Evolutionary conservation across 805 yeast genomes (phyloP).

Genomic region (Saccharomycopsis fibuligera): DNA sequence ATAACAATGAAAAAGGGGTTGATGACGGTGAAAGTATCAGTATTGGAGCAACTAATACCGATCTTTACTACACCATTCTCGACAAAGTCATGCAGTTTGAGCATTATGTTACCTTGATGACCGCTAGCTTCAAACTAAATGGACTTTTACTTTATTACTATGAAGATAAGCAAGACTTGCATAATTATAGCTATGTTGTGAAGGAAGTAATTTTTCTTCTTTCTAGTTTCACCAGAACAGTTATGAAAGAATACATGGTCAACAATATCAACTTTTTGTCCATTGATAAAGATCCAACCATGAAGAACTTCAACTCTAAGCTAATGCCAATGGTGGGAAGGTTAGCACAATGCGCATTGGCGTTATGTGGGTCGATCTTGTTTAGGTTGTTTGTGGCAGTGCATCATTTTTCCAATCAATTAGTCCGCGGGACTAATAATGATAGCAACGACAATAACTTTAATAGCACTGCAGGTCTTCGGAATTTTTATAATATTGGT

Average conservation of each 20-base stretch:
- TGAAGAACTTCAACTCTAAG: background rate
- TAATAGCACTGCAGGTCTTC: background rate
- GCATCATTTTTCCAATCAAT: background rate
- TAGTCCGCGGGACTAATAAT: no score
- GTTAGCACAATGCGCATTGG: no score
- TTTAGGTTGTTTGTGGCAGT: background rate
- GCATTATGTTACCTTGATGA: background rate
- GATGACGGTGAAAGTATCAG: no score
- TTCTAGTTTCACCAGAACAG: background rate
- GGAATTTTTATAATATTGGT: no score
- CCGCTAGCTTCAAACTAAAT: background rate
- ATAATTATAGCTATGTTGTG: background rate
- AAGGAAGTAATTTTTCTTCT: no score
- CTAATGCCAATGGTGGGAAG: background rate
- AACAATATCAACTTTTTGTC: conserved; percentile 1
- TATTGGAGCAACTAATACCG: background rate
- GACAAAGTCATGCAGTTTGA: conserved; percentile 3
- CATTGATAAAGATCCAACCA: background rate
- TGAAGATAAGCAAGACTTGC: background rate
- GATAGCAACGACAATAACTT: no score
- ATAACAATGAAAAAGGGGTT: no score
- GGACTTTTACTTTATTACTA: background rate
- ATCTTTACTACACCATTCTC: background rate
- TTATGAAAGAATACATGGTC: background rate
- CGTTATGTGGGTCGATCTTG: no score